A percentile compares a stretch with the other conserved stretches of the same genome.
Conservation (phyloP, 1,284 basidiomycete genomes). For the Heterobasidion occidentale region DNA sequence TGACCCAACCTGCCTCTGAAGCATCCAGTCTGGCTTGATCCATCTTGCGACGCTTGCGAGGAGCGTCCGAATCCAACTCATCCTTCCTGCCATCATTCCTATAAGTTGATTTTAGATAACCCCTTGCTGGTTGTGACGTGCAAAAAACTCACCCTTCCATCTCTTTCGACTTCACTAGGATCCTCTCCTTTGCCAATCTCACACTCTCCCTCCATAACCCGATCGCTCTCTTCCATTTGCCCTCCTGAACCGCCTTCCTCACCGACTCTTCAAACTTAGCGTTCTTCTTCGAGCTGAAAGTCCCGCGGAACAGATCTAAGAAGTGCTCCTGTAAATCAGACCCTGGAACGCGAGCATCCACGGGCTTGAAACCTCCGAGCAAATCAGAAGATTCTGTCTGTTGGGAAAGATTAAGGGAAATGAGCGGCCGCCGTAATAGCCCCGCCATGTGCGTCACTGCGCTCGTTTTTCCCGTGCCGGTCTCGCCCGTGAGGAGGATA, state of each 20-base stretch:
- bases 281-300: conserved; percentile 90
- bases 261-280: conserved; percentile 82
- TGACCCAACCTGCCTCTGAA: conserved; percentile 60
- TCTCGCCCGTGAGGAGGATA: conserved; percentile 92
- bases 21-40: conserved; percentile 36
- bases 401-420: conserved; percentile 92
- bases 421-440: conserved; percentile 70
- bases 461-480: conserved; percentile 98
- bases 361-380: conserved; percentile 92
- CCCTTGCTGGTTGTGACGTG: conserved; percentile 1
- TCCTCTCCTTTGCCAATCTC: conserved; percentile 59
- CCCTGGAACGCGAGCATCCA: conserved; percentile 81
- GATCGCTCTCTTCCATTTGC: conserved; percentile 83
- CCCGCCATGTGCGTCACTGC: conserved; percentile 84
- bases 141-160: conserved; percentile 32
- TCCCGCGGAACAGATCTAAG: conserved; percentile 77
- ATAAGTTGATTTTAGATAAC: conserved; percentile 7
- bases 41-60: conserved; percentile 73
- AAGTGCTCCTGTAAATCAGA: conserved; percentile 73
- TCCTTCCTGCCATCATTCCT: conserved; percentile 16
- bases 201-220: conserved; percentile 82
- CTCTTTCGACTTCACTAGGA: conserved; percentile 35
- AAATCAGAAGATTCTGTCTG: conserved; percentile 96
- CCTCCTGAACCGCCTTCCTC: conserved; percentile 74
- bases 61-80: conserved; percentile 30